Evolutionary conservation across 2,329 filamentous ascomycete genomes (phyloP).

Genomic region (Juglanconis sp.): DNA sequence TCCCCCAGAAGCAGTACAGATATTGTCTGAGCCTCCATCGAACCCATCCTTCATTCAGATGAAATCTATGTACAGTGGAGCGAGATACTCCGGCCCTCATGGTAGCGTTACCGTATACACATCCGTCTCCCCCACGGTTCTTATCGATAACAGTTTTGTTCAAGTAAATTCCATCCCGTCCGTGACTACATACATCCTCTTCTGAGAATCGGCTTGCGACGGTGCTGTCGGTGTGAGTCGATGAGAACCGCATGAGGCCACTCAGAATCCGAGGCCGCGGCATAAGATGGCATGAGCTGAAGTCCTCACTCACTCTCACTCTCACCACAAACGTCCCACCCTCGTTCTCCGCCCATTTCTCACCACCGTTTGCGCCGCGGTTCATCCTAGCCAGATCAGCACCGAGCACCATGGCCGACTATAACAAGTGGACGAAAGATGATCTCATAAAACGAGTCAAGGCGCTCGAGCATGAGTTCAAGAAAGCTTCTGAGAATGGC

Average conservation of each 20-base stretch:
- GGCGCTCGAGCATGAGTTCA: constrained; percentile 64
- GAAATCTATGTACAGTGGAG: neutral
- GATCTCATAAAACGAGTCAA: constrained; percentile 67
- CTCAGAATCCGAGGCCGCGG: neutral
- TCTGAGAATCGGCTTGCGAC: neutral
- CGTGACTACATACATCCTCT: neutral
- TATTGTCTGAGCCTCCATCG: constrained; percentile 47
- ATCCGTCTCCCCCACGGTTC: neutral
- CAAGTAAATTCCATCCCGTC: neutral
- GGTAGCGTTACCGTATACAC: neutral
- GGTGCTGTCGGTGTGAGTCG: constrained; percentile 2
- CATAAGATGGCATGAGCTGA: constrained; percentile 13
- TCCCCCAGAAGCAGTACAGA: constrained; percentile 59
- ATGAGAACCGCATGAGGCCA: constrained; percentile 10
- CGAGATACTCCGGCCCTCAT: neutral
- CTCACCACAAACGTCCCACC: neutral
- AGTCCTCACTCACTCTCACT: neutral
- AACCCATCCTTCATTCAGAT: constrained; percentile 19
- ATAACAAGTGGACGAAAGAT: constrained; percentile 65
- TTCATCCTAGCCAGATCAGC: neutral
- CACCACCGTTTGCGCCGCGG: neutral
- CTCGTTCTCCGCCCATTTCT: neutral
- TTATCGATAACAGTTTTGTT: constrained; percentile 22
- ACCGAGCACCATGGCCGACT: constrained; percentile 33
- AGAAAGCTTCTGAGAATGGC: constrained; percentile 31